phyloP scores from a whole-genome alignment of 495 filamentous ascomycete genomes.

The Amphirosellinia nigrospora region DNA sequence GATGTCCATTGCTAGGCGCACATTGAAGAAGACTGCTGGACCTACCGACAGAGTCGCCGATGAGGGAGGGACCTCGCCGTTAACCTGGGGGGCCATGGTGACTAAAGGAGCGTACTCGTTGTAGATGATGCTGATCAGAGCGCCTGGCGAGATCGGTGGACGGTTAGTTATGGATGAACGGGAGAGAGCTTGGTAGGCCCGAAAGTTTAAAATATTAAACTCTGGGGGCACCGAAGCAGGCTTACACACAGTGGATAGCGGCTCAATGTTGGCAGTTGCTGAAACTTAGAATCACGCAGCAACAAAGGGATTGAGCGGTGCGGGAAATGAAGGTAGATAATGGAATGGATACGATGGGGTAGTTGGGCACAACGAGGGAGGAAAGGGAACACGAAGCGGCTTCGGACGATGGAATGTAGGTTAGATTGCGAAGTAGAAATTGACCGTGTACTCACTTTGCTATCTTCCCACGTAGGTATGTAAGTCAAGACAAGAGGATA shows the following conservation, averaged over 20 bases:
- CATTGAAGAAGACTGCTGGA: constrained; percentile 18
- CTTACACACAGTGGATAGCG: constrained; percentile 1
- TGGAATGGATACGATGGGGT: not conserved
- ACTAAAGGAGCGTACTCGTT: not conserved
- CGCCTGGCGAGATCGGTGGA: not conserved
- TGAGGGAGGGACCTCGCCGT: constrained; percentile 67
- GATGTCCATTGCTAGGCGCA: not conserved
- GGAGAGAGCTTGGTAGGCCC: not conserved
- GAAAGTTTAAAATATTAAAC: constrained; percentile 18
- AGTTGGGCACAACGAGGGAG: not conserved
- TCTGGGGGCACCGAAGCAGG: not conserved
- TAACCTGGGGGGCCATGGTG: constrained; percentile 59
- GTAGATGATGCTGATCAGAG: not conserved
- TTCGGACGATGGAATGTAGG: not conserved
- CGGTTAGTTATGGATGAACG: constrained; percentile 5
- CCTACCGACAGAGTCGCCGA: constrained; percentile 73
- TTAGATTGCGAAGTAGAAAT: constrained; percentile 10
- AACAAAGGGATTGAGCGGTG: not conserved
- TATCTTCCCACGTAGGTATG: not conserved
- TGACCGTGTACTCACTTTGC: constrained; percentile 3
- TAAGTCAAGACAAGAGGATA: not conserved
- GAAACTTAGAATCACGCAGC: not conserved
- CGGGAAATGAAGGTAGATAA: not conserved
- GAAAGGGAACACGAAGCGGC: not conserved
- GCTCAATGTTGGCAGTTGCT: not conserved